Evolutionary conservation across 306 rosid species (phyloP).

Genomic region (Purshia tridentata): DNA sequence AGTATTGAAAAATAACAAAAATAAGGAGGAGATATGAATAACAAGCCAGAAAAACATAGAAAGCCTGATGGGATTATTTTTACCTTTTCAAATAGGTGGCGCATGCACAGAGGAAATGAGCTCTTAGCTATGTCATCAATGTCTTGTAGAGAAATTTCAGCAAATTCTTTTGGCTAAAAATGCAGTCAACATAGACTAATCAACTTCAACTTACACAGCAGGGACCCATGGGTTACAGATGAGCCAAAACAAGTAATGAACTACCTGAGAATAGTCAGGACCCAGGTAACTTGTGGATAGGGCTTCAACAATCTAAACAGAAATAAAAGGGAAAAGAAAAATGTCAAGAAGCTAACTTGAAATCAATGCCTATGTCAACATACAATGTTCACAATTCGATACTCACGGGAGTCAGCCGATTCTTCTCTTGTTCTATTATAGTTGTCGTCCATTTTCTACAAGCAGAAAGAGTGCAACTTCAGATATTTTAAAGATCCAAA

Average conservation of each 20-base stretch:
- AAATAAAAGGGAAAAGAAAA: neutral
- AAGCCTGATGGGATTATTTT: slow-evolving; percentile 10
- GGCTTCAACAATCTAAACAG: slow-evolving; percentile 82
- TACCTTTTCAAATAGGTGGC: slow-evolving; percentile 91
- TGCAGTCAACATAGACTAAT: slow-evolving; percentile 25
- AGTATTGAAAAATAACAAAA: neutral
- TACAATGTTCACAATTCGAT: slow-evolving; percentile 18
- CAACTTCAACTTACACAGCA: slow-evolving; percentile 21
- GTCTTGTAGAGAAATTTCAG: slow-evolving; percentile 72
- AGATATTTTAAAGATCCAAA: slow-evolving; percentile 19
- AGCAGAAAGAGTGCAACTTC: slow-evolving; percentile 34
- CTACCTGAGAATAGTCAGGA: slow-evolving; percentile 88
- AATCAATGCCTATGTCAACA: slow-evolving; percentile 4
- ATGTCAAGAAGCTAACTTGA: slow-evolving; percentile 32
- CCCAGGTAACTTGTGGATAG: slow-evolving; percentile 83
- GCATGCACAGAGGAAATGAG: slow-evolving; percentile 96
- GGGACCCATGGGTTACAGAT: slow-evolving; percentile 10
- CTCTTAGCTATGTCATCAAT: slow-evolving; percentile 76
- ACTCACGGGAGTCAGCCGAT: slow-evolving; percentile 89
- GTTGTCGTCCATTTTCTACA: slow-evolving; percentile 93
- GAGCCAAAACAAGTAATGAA: slow-evolving; percentile 21
- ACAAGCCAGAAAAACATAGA: slow-evolving; percentile 16
- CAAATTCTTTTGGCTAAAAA: slow-evolving; percentile 68
- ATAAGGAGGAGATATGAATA: neutral
- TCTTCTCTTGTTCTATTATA: slow-evolving; percentile 68